A percentile compares a stretch with the other conserved stretches of the same genome.
phyloP scores from a whole-genome alignment of 495 filamentous ascomycete genomes.

The Bryoglossum gracile region DNA sequence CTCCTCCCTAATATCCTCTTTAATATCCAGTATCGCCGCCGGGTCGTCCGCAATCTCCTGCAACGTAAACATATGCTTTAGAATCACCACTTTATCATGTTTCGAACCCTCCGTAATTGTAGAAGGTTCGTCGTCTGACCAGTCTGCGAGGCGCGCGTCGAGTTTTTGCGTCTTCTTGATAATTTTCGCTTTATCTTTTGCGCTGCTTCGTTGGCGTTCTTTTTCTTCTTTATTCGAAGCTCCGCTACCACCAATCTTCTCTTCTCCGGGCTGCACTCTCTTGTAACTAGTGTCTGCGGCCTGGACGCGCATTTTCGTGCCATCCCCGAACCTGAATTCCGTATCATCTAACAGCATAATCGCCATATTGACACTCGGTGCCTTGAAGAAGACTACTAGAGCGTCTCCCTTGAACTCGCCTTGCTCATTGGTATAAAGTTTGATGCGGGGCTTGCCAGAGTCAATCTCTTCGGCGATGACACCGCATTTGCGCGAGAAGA shows the following conservation, averaged over 20 bases:
- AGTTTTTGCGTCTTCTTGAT: conserved; percentile 82
- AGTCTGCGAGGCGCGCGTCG: conserved; percentile 85
- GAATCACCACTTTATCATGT: conserved; percentile 73
- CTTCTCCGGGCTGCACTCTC: conserved; percentile 38
- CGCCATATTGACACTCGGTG: conserved; percentile 81
- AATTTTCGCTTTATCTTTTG: conserved; percentile 74
- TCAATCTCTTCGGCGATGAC: conserved; percentile 95
- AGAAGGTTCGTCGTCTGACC: conserved; percentile 81
- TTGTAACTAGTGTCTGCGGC: conserved; percentile 87
- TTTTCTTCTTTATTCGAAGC: conserved; percentile 27
- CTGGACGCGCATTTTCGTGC: conserved; percentile 67
- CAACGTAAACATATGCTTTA: conserved; percentile 94
- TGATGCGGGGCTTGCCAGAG: conserved; percentile 75
- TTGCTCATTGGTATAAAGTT: conserved; percentile 78
- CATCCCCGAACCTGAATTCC: conserved; percentile 61
- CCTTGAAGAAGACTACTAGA: conserved; percentile 87
- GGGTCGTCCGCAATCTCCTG: conserved; percentile 80
- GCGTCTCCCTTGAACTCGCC: conserved; percentile 91
- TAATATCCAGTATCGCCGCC: conserved; percentile 78
- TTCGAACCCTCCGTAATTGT: conserved; percentile 45
- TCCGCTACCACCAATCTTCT: conserved; percentile 20
- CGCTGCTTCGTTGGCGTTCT: conserved; percentile 49
- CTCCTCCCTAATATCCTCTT: conserved; percentile 87
- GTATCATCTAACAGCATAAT: conserved; percentile 89
- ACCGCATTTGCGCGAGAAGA: conserved; percentile 80